These are phyloP conservation scores for Candida pini DNA, from an alignment of 805 yeast genomes.

Conservation along the genomic window DNA sequence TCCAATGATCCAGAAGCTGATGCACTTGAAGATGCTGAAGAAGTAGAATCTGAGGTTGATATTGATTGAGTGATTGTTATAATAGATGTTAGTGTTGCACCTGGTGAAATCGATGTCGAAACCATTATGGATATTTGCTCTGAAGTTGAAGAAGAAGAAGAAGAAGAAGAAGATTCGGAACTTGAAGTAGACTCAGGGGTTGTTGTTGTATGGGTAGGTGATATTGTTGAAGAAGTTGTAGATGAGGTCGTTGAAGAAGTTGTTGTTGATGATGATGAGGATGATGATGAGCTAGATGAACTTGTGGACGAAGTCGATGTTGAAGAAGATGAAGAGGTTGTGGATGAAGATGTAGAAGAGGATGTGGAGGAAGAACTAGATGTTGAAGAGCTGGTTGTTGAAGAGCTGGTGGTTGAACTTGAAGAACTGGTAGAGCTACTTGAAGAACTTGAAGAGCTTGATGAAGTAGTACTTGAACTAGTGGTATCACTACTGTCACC, in stretches of 20 bases:
- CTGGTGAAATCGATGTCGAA: constrained; percentile 20
- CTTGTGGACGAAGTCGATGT: constrained; percentile 8
- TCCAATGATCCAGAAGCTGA: constrained; percentile 3
- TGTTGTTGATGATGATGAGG: constrained; percentile 9
- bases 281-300: constrained; percentile 6
- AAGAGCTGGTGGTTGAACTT: constrained; percentile 11
- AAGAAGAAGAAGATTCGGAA: no score
- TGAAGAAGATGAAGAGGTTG: constrained; percentile 6
- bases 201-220: constrained; percentile 9
- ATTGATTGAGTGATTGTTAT: constrained; percentile 22
- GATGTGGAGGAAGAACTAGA: constrained; percentile 11
- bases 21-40: constrained; percentile 10
- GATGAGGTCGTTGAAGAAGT: constrained; percentile 5
- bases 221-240: constrained; percentile 8
- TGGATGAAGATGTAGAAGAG: constrained; percentile 7
- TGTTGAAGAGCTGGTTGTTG: constrained; percentile 13
- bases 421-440: constrained; percentile 17
- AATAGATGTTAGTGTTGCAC: constrained; percentile 16
- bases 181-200: constrained; percentile 8
- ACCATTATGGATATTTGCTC: constrained; percentile 6
- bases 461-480: constrained; percentile 13
- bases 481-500: constrained; percentile 3
- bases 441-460: constrained; percentile 6
- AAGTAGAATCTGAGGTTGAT: constrained; percentile 10
- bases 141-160: constrained; percentile 7